These are phyloP conservation scores for Nicotiana otophora DNA, from an alignment of 257 asterid genomes.

Conservation along the genomic window DNA sequence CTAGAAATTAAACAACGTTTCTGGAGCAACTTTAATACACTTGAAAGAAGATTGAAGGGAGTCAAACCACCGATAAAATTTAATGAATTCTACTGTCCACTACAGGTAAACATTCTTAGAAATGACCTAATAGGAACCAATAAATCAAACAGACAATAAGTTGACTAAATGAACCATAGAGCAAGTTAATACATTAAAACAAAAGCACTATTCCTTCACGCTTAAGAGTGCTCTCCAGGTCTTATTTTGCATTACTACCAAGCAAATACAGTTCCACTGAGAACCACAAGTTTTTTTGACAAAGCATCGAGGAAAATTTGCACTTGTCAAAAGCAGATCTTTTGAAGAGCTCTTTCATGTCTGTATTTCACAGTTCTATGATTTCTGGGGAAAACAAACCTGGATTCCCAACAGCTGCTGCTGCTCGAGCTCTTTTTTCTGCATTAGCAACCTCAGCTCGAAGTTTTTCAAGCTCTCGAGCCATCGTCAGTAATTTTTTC, in stretches of 20 bases:
- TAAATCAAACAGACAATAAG: neutral
- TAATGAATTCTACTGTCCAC: neutral
- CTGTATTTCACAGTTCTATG: neutral
- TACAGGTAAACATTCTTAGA: neutral
- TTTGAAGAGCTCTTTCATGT: neutral
- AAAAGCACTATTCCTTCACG: neutral
- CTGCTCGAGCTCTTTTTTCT: constrained; percentile 72
- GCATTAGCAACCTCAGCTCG: constrained; percentile 93
- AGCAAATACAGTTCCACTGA: neutral
- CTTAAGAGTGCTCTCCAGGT: neutral
- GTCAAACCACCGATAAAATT: neutral
- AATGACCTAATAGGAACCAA: neutral
- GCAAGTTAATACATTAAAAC: neutral
- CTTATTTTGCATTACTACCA: neutral
- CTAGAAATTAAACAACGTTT: neutral
- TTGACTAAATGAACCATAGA: neutral
- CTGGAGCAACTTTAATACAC: neutral
- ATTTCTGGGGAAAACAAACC: constrained; percentile 34
- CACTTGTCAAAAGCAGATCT: neutral
- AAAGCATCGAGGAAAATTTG: neutral
- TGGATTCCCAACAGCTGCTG: constrained; percentile 54
- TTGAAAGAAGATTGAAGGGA: neutral
- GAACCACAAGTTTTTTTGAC: neutral
- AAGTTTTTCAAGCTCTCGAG: constrained; percentile 88
- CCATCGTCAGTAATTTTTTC: constrained; percentile 73